Conservation (phyloP, 208 protist genomes). For the Borovskyia barvae region DNA sequence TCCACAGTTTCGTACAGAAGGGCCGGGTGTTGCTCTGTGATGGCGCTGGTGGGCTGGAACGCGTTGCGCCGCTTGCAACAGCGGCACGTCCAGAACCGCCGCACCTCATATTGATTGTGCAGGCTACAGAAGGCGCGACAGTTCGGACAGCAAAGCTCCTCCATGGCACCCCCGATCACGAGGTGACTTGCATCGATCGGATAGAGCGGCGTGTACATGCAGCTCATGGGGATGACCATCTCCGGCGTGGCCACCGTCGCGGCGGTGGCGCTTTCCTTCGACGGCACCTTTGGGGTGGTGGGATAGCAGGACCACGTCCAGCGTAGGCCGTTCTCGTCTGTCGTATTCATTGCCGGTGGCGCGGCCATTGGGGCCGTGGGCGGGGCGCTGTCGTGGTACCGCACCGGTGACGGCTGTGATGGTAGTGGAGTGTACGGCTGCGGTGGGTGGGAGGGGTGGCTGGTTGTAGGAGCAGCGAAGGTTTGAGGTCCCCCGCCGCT, state of each 20-base stretch:
- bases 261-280: conserved; percentile 31
- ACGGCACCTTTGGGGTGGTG: conserved; percentile 43
- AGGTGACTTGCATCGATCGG: conserved; percentile 47
- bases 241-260: conserved; percentile 41
- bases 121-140: conserved; percentile 70
- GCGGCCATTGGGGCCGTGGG: conserved; percentile 8
- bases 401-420: not conserved
- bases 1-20: conserved; percentile 80
- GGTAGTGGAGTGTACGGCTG: too few species aligned
- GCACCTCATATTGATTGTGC: conserved; percentile 62
- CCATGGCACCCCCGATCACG: conserved; percentile 32
- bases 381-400: not conserved
- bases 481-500: too few species aligned
- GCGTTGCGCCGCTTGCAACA: conserved; percentile 70
- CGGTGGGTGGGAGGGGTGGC: too few species aligned
- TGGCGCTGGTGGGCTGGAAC: conserved; percentile 37
- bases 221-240: conserved; percentile 87
- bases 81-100: conserved; percentile 77
- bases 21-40: conserved; percentile 55
- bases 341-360: conserved; percentile 38
- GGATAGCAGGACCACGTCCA: conserved; percentile 90
- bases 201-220: conserved; percentile 85
- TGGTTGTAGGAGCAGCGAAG: too few species aligned
- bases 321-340: conserved; percentile 71
- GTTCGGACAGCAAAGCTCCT: conserved; percentile 49